Evolutionary conservation across 768 basidiomycete genomes (phyloP).

Genomic region (Coprinellus micaceus): DNA sequence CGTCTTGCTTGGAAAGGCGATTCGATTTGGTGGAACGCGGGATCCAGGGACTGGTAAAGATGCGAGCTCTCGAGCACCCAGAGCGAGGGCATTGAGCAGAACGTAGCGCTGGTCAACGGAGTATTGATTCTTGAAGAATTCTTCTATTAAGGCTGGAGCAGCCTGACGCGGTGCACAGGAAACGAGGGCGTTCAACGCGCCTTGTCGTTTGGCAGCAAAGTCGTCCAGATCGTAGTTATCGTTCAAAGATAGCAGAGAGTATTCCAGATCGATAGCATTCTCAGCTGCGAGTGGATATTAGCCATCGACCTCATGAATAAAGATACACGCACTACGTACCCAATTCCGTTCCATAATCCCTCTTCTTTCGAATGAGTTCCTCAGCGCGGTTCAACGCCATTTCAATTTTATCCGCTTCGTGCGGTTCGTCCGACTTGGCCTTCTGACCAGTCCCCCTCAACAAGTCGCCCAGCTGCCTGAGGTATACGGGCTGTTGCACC

Average conservation of each 20-base stretch:
- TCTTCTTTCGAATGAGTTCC: constrained; percentile 79
- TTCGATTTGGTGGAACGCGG: constrained; percentile 25
- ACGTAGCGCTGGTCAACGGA: constrained; percentile 81
- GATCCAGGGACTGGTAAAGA: constrained; percentile 40
- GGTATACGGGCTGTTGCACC: constrained; percentile 81
- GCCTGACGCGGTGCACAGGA: constrained; percentile 73
- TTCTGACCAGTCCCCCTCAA: no score
- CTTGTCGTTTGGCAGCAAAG: constrained; percentile 76
- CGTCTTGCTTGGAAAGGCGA: constrained; percentile 76
- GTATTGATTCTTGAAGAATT: constrained; percentile 93
- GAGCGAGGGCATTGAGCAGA: constrained; percentile 81
- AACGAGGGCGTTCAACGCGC: constrained; percentile 74
- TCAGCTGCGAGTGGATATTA: constrained; percentile 54
- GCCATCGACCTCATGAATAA: no score
- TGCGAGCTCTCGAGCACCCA: constrained; percentile 82
- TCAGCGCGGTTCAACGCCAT: constrained; percentile 80
- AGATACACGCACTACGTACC: no score
- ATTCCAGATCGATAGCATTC: constrained; percentile 79
- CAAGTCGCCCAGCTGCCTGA: constrained; percentile 79
- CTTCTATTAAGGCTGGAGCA: constrained; percentile 83
- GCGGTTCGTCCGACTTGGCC: constrained; percentile 50
- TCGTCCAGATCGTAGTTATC: constrained; percentile 81
- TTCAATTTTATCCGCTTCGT: constrained; percentile 74
- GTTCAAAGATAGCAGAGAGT: constrained; percentile 69
- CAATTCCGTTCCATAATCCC: constrained; percentile 82